Evolutionary conservation across 2,329 filamentous ascomycete species (phyloP).

Genomic region (Penicillium sp.): DNA sequence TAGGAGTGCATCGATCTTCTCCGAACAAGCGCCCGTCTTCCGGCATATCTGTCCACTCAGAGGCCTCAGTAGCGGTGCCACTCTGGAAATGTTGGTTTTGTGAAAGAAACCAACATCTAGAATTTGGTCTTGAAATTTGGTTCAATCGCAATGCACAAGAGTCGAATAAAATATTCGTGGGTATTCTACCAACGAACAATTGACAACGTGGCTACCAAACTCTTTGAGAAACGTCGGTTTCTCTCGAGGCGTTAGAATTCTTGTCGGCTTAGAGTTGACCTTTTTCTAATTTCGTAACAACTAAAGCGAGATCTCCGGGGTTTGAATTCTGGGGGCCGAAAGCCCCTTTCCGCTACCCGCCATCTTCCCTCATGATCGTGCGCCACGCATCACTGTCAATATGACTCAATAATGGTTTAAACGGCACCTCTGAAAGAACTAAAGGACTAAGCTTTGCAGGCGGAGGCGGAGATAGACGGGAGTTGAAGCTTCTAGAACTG

Average conservation of each 20-base stretch:
- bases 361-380: not conserved
- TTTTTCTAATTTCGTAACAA: not conserved
- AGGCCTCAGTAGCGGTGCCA: not conserved
- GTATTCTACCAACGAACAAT: not conserved
- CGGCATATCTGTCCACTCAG: not conserved
- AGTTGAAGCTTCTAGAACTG: not conserved
- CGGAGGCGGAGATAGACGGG: not conserved
- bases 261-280: too few relatives aligned
- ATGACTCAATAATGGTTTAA: not conserved
- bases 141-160: not conserved
- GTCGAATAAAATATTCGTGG: not conserved
- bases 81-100: not conserved
- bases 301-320: not conserved
- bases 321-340: slow-evolving; percentile 8
- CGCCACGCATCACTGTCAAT: not conserved
- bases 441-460: not conserved
- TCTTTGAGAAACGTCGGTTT: not conserved
- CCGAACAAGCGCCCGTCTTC: not conserved
- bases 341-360: not conserved
- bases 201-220: not conserved
- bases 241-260: not conserved
- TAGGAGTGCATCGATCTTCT: not conserved
- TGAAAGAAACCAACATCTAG: slow-evolving; percentile 1
- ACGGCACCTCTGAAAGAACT: not conserved
- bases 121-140: not conserved